These are phyloP conservation scores for Sporopachydermia cereana DNA, from an alignment of 1,139 yeast genomes.

Conservation along the genomic window DNA sequence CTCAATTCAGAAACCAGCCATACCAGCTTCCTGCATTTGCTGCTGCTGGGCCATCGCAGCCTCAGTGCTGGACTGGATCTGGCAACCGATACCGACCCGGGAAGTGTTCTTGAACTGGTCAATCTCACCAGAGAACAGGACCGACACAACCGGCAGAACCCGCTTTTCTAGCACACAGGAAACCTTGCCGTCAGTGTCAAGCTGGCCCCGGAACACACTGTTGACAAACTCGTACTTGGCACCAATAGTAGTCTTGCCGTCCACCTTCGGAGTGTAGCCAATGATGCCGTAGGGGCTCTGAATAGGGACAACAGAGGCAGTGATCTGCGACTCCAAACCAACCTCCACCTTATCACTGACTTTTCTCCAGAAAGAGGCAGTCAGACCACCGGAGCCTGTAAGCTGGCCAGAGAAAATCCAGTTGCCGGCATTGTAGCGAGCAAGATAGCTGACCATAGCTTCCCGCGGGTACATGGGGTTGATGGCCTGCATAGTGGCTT, in stretches of 20 bases:
- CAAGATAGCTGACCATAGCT: slow-evolving; percentile 82
- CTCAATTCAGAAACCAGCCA: slow-evolving; percentile 32
- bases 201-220: slow-evolving; percentile 89
- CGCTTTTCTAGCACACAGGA: slow-evolving; percentile 87
- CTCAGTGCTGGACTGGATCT: slow-evolving; percentile 93
- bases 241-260: slow-evolving; percentile 89
- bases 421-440: slow-evolving; percentile 75
- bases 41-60: slow-evolving; percentile 46
- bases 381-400: slow-evolving; percentile 84
- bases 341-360: slow-evolving; percentile 92
- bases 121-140: slow-evolving; percentile 86
- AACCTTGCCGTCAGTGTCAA: slow-evolving; percentile 87
- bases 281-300: slow-evolving; percentile 69
- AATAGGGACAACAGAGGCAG: slow-evolving; percentile 68
- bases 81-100: slow-evolving; percentile 86
- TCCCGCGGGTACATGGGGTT: slow-evolving; percentile 79
- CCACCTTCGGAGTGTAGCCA: slow-evolving; percentile 70
- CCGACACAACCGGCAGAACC: slow-evolving; percentile 81
- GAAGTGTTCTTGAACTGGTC: slow-evolving; percentile 82
- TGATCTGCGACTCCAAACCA: slow-evolving; percentile 84
- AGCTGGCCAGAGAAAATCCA: slow-evolving; percentile 95
- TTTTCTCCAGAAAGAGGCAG: slow-evolving; percentile 90
- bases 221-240: slow-evolving; percentile 98
- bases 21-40: slow-evolving; percentile 41
- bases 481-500: slow-evolving; percentile 75